These are phyloP conservation scores for Pichia manshurica DNA, from an alignment of 805 yeast genomes.

Conservation along the genomic window DNA sequence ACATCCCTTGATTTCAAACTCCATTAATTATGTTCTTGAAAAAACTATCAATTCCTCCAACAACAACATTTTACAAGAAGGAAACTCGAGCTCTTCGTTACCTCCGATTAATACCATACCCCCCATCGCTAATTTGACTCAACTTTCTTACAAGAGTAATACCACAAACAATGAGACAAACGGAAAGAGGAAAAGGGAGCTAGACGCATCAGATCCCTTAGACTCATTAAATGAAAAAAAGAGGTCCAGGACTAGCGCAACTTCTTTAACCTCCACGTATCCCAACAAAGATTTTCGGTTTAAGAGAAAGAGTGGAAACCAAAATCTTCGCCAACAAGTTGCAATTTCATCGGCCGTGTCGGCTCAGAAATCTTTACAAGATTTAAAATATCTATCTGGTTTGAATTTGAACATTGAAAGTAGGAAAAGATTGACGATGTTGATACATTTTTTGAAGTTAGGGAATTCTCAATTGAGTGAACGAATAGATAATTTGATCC, in stretches of 20 bases:
- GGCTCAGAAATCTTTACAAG: slow-evolving; percentile 29
- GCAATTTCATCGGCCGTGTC: slow-evolving; percentile 28
- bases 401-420: slow-evolving; percentile 50
- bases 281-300: not conserved
- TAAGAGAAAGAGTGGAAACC: not conserved
- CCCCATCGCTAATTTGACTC: not conserved
- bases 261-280: not conserved
- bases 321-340: slow-evolving; percentile 26
- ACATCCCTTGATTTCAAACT: slow-evolving; percentile 33
- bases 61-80: slow-evolving; percentile 15
- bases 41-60: slow-evolving; percentile 29
- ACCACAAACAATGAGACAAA: not conserved
- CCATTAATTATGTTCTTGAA: slow-evolving; percentile 33
- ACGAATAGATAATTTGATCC: slow-evolving; percentile 51
- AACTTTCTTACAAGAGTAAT: not conserved
- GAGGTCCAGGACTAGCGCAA: not conserved
- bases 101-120: not conserved
- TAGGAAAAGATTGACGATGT: slow-evolving; percentile 66
- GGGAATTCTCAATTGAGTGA: slow-evolving; percentile 74
- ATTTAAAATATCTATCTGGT: slow-evolving; percentile 31
- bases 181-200: slow-evolving; percentile 1
- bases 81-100: not conserved
- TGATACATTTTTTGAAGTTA: slow-evolving; percentile 70
- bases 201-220: not conserved
- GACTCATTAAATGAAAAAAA: not conserved